Base-by-base conservation (phyloP, 371 early-diverging fungal genomes). In the Saksenaea vasiformis region DNA sequence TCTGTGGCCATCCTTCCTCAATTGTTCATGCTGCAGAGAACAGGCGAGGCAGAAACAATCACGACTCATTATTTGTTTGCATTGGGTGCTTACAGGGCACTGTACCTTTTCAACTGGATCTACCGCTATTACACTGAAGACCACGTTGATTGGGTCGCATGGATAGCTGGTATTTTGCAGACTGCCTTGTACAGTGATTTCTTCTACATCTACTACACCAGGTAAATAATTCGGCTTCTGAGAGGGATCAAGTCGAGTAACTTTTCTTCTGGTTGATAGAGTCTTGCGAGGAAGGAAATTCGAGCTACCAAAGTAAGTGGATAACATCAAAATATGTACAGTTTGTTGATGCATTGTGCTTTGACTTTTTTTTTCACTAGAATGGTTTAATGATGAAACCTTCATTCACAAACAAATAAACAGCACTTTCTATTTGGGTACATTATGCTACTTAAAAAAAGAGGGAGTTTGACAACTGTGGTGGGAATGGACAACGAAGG, bases 1-100 rank as follows among this genome's bases (percentile, higher is more conserved):
- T 84, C 96, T 5, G 96, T 99, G 0, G 98, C 99, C 3, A 99
- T 99, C 79, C 73, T 99, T 57, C 99, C 99, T 17, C 99, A 99
- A 77, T 87, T 99, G 26, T 95, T 96, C 72, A 93, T 95, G 88
- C 79, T 99, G 56, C 91, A 95, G 27, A 89, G 95, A 64, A 97
- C 97, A 3, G 98, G 98, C 17, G 99, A 99, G 74, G 98, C 98
- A 11, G 99, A 99, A 69, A 96, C 95, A 5, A 97, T 99, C 69
- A 99, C 99, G 1, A 91, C 95, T 1, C 98, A 97, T 71, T 99
- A 99, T 78, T 78, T 99, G 38, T 95, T 98, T 77, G 95, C 99
- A 1, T 78, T 99, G 22, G 99, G 99, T 4, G 92, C 92, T 1
- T 99, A 99, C 76, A 93, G 99, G 36, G 91, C 88, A 0, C 76